Conservation (phyloP, 176 grass and related monocot species). For the Oryza longistaminata region DNA sequence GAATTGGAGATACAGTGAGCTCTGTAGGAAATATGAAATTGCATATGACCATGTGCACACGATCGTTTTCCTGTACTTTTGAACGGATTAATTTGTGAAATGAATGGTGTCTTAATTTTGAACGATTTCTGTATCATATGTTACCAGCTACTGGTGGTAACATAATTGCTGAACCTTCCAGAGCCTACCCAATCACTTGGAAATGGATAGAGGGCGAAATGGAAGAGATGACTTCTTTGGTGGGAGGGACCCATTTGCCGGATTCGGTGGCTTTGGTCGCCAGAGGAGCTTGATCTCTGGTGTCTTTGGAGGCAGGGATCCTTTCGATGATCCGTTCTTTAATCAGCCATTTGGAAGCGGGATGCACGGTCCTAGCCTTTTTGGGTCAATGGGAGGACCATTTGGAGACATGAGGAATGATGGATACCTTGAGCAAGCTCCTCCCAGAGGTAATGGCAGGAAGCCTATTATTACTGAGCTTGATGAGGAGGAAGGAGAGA, state of each 20-base stretch:
- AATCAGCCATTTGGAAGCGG: conserved; percentile 64
- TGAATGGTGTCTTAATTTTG: background rate
- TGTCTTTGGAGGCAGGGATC: conserved; percentile 80
- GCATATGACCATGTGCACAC: background rate
- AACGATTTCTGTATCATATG: background rate
- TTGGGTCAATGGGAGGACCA: conserved; percentile 35
- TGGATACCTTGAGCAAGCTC: conserved; percentile 56
- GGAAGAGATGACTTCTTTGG: conserved; percentile 52
- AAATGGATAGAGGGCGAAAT: conserved; percentile 74
- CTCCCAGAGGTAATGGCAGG: conserved; percentile 6
- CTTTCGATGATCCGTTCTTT: conserved; percentile 92
- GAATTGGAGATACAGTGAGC: background rate
- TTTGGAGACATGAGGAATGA: conserved; percentile 36
- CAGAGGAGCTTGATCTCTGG: conserved; percentile 49
- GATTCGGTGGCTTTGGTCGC: conserved; percentile 62
- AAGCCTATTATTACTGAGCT: conserved; percentile 72
- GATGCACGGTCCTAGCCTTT: conserved; percentile 48
- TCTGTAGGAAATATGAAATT: background rate
- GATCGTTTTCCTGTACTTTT: background rate
- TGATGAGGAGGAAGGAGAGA: conserved; percentile 45
- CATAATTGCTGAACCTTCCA: background rate
- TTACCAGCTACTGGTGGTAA: background rate
- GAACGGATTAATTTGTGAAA: too few relatives aligned
- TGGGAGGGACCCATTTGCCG: conserved; percentile 62
- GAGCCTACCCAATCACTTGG: background rate